A percentile compares a stretch with the other conserved stretches of the same genome.
Evolutionary conservation across 805 yeast species (phyloP).

Genomic region (Candida sphagnicola): DNA sequence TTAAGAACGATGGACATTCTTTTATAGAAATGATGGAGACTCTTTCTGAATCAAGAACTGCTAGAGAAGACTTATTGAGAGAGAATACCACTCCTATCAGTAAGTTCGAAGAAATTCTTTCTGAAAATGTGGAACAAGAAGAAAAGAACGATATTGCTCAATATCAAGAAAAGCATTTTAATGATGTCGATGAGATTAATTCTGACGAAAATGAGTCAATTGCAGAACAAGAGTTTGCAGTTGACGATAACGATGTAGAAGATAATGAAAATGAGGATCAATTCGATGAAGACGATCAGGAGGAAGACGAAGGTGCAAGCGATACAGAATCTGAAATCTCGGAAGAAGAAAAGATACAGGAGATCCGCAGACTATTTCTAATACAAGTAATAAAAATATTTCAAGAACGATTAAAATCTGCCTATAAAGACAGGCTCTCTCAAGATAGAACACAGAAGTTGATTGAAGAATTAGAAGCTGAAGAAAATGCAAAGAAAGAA

Average conservation of each 20-base stretch:
- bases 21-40: slow-evolving; percentile 79
- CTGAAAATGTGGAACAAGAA: not conserved
- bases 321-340: slow-evolving; percentile 34
- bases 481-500: slow-evolving; percentile 59
- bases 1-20: slow-evolving; percentile 72
- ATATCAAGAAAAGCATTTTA: slow-evolving; percentile 13
- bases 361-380: slow-evolving; percentile 76
- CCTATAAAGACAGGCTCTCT: slow-evolving; percentile 77
- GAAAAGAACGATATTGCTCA: slow-evolving; percentile 7
- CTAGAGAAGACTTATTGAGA: slow-evolving; percentile 21
- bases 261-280: slow-evolving; percentile 24
- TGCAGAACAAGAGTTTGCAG: slow-evolving; percentile 5
- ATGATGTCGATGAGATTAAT: slow-evolving; percentile 3
- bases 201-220: not conserved
- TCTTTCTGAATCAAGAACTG: slow-evolving; percentile 50
- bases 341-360: slow-evolving; percentile 65
- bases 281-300: slow-evolving; percentile 34
- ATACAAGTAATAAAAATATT: slow-evolving; percentile 75
- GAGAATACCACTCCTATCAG: slow-evolving; percentile 8
- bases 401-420: slow-evolving; percentile 66
- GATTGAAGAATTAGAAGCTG: slow-evolving; percentile 67
- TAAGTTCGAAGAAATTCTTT: slow-evolving; percentile 2
- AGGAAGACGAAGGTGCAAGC: slow-evolving; percentile 34
- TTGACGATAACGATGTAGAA: slow-evolving; percentile 23
- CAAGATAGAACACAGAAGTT: slow-evolving; percentile 64